Evolutionary conservation across 164 flowering plant species (phyloP), one percentile per base, ranked within the genome.

Genomic region (Akebia trifoliata): DNA sequence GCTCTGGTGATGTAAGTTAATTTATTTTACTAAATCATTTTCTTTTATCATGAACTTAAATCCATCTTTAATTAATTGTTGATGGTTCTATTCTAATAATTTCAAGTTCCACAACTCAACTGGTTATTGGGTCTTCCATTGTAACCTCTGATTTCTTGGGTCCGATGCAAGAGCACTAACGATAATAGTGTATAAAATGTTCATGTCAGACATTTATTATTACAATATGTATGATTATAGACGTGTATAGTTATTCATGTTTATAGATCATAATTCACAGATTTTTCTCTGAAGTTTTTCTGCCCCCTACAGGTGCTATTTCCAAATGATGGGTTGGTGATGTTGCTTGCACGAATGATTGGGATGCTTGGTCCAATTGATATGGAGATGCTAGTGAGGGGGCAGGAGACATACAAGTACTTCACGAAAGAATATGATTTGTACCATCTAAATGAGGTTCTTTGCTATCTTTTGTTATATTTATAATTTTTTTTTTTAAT

Each of bases 291-390:
- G 28, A 34, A 17, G 14, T 6, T 48, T 64, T 25, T 60, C 18
- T 50, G 25, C 53, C 46, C 56, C 28, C 37, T 40, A 0, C 80
- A 90, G 97, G 99, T 93, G 21, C 84, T 93, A 32, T 93, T 93
- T 69, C 96, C 97, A 36, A 93, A 93, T 72, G 95, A 90, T 57
- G 70, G 74, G 5, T 56, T 83, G 56, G 85, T 70, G 3, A 76
- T 78, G 78, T 58, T 90, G 63, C 90, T 93, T 60, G 86, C 82
- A 12, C 95, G 91, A 37, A 71, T 90, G 74, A 76, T 86, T 28
- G 90, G 84, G 37, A 70, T 86, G 69, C 68, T 93, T 60, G 96
- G 97, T 57, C 91, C 90, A 5, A 76, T 90, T 38, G 99, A 86
- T 65, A 60, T 80, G 73, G 92, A 87, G 42, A 87, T 90, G 95